A percentile compares a stretch with the other conserved stretches of the same genome.
Evolutionary conservation across 169 alveolate genomes (phyloP).

Genomic region (Theileria annulata): DNA sequence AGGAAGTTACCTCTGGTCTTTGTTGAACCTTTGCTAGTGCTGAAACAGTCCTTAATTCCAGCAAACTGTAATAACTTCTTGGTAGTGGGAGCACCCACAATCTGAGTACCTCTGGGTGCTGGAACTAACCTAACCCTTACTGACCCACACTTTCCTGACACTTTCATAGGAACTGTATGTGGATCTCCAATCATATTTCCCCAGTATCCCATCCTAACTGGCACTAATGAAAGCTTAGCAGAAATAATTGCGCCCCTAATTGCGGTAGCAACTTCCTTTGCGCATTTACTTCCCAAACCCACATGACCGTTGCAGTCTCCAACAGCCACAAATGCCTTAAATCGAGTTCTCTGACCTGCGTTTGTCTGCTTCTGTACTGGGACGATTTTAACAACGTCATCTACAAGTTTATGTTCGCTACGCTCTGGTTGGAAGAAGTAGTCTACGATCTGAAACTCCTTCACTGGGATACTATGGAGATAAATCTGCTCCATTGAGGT

Average conservation of each 20-base stretch:
- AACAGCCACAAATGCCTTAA: slow-evolving; percentile 99
- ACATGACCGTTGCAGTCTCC: slow-evolving; percentile 98
- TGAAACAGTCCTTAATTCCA: slow-evolving; percentile 98
- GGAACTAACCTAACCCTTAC: slow-evolving; percentile 99
- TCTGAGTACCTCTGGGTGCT: slow-evolving; percentile 99
- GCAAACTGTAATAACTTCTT: slow-evolving; percentile 97
- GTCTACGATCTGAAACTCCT: slow-evolving; percentile 97
- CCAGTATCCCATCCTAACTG: slow-evolving; percentile 99
- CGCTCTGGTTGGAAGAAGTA: slow-evolving; percentile 86
- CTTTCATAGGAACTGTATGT: slow-evolving; percentile 99
- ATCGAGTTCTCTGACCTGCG: slow-evolving; percentile 99
- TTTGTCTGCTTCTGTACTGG: slow-evolving; percentile 99
- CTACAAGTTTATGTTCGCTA: slow-evolving; percentile 90
- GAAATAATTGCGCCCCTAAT: slow-evolving; percentile 99
- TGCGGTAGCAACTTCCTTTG: slow-evolving; percentile 99
- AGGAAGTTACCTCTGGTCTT: slow-evolving; percentile 97
- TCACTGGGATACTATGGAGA: slow-evolving; percentile 98
- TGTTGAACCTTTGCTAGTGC: slow-evolving; percentile 97
- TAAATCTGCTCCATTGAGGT: slow-evolving; percentile 97
- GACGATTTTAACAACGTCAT: slow-evolving; percentile 98
- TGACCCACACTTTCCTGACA: slow-evolving; percentile 99
- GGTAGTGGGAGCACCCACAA: slow-evolving; percentile 99
- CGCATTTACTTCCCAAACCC: slow-evolving; percentile 97
- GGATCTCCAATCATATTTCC: slow-evolving; percentile 99
- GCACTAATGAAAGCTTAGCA: slow-evolving; percentile 98